Percentiles rank a stretch among this genome's conserved stretches.
These are phyloP conservation scores for Rhynchosporium agropyri DNA, from an alignment of 2,329 filamentous ascomycete species.

Conservation along the genomic window DNA sequence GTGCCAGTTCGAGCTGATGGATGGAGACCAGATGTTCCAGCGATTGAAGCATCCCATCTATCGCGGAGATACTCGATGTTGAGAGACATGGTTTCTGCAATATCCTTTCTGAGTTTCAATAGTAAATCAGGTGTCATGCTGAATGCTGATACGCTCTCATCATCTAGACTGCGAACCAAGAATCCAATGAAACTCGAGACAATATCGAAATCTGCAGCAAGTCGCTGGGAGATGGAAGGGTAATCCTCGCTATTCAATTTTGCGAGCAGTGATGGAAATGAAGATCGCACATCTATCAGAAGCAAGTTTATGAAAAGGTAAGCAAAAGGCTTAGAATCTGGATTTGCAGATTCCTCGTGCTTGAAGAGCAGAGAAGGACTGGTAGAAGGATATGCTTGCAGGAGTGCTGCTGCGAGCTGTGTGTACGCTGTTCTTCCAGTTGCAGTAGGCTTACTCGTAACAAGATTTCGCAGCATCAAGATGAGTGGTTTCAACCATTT, in stretches of 20 bases:
- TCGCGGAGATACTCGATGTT: constrained; percentile 69
- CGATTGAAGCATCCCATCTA: constrained; percentile 68
- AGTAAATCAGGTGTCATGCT: constrained; percentile 60
- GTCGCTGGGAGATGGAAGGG: constrained; percentile 50
- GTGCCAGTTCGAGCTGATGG: constrained; percentile 54
- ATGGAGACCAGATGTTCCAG: constrained; percentile 63
- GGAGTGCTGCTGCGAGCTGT: constrained; percentile 58
- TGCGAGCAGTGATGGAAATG: constrained; percentile 60
- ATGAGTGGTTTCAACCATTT: constrained; percentile 56
- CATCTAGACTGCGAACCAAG: constrained; percentile 57
- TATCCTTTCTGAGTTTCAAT: constrained; percentile 60
- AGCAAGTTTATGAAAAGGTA: constrained; percentile 67
- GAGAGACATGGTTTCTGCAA: constrained; percentile 65
- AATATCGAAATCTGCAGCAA: constrained; percentile 65
- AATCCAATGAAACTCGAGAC: constrained; percentile 61
- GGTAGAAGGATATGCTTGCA: constrained; percentile 55
- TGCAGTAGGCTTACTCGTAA: constrained; percentile 57
- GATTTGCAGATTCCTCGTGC: constrained; percentile 38
- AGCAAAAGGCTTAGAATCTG: constrained; percentile 55
- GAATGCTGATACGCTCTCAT: constrained; percentile 45
- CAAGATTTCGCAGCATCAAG: constrained; percentile 54
- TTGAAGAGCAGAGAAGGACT: constrained; percentile 57
- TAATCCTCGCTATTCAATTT: constrained; percentile 61
- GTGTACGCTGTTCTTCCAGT: constrained; percentile 61
- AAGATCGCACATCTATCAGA: constrained; percentile 66